Percentiles rank a stretch among this genome's conserved stretches.
These are phyloP conservation scores for Pulveroboletus sp. DNA, from an alignment of 768 basidiomycete species.

Conservation along the genomic window DNA sequence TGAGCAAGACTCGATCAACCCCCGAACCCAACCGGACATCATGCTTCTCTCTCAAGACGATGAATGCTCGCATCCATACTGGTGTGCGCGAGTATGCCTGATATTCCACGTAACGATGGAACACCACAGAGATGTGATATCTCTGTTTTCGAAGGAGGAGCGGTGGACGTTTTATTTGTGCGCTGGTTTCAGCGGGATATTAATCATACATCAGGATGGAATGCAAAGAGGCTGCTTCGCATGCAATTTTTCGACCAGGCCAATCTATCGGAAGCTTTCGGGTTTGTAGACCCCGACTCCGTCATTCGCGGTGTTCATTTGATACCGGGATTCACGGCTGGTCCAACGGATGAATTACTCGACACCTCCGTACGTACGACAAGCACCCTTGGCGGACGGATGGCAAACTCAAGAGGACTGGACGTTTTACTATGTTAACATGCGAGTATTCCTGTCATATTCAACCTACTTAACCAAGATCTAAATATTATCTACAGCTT, in stretches of 20 bases:
- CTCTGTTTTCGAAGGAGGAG: rapidly evolving
- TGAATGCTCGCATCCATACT: neutral
- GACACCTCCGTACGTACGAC: neutral
- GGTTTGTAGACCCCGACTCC: neutral
- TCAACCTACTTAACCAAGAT: neutral
- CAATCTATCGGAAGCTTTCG: neutral
- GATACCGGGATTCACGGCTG: neutral
- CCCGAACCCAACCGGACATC: neutral
- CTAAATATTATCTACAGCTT: neutral
- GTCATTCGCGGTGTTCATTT: neutral
- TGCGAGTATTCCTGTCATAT: neutral
- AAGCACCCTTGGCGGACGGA: no score
- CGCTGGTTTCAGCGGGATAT: neutral
- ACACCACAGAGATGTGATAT: neutral
- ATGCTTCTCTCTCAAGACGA: neutral
- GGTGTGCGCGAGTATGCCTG: neutral
- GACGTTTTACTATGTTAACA: neutral
- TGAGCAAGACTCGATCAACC: neutral
- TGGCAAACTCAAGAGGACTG: neutral
- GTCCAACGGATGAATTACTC: neutral
- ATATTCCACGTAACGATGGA: neutral
- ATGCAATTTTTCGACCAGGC: neutral
- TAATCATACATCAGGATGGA: no score
- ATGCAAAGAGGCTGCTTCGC: neutral
- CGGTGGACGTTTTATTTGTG: neutral